Base-by-base conservation (phyloP, 2,329 filamentous ascomycete species). In the Beauveria sp. region DNA sequence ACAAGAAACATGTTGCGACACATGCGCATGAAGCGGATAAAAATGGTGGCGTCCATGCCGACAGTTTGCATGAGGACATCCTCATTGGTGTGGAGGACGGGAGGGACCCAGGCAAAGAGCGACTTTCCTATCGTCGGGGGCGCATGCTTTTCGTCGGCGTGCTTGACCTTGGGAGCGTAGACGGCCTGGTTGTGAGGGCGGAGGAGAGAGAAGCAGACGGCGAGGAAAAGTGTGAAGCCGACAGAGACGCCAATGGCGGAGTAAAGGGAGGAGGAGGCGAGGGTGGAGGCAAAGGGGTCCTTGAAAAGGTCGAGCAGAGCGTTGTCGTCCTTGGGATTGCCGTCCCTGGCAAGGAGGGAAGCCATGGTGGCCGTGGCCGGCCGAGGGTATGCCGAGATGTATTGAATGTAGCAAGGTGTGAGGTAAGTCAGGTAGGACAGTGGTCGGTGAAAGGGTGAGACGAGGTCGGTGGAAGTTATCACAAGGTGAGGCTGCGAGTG, bases 131-230 rank as follows among this genome's bases (percentile, higher is more conserved):
- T 82, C 1, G 89, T 86, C 14, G 95, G 95, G 95, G 93, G 95
- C 10, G 90, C 85, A 77, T 96, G 92, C 74, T 89, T 91, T 67
- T 91, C 86, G 73, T 98, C 93, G 71, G 91, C 89, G 79, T 97
- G 88, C 73, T 96, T 96, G 54, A 96, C 81, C 72, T 96, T 93
- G 46, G 95, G 95, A 3, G 95, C 93, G 76, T 99, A 99, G 53
- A 99, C 91, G 67, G 93, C 84, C 61, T 88, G 89, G 74, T 98
- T 93, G 74, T 93, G 92, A 5, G 95, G 95, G 63, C 95, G 90
- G 60, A 98, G 80, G 68, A 97, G 79, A 65, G 91, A 96, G 81
- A 98, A 99, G 66, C 86, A 76, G 62, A 96, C 72, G 64, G 91
- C 87, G 67, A 96, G 87, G 67, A 86, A 79, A 65, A 83, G 70